Evolutionary conservation across 2,329 filamentous ascomycete genomes (phyloP).

Genomic region (Pleoardoris graminearum): DNA sequence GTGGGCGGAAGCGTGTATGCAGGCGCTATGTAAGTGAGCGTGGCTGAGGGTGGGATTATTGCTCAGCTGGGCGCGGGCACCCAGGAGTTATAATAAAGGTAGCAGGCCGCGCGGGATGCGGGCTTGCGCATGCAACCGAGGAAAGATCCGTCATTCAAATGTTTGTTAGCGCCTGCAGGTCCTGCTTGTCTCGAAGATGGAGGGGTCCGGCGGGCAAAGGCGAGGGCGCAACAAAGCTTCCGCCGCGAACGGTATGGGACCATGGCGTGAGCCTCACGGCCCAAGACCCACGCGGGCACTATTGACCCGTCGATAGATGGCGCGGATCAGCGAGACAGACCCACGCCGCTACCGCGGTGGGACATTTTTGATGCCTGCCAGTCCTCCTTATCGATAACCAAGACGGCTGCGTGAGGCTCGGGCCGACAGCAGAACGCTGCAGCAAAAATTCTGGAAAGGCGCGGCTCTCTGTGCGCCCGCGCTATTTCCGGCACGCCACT

Average conservation of each 20-base stretch:
- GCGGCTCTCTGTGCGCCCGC: background rate
- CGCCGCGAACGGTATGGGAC: slow-evolving; percentile 5
- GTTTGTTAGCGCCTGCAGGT: background rate
- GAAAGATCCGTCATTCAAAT: background rate
- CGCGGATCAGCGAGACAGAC: slow-evolving; percentile 1
- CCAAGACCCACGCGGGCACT: slow-evolving; percentile 2
- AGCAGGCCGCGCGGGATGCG: background rate
- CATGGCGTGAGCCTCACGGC: slow-evolving; percentile 1
- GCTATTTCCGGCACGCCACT: background rate
- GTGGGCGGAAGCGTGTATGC: slow-evolving; percentile 1
- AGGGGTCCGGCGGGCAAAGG: background rate
- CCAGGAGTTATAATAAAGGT: background rate
- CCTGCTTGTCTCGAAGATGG: background rate
- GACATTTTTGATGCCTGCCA: background rate
- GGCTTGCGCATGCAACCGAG: background rate
- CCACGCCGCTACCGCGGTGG: background rate
- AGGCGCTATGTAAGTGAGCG: slow-evolving; percentile 1
- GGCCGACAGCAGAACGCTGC: background rate
- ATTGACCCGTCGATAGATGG: background rate
- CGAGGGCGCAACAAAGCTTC: background rate
- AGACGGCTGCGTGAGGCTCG: background rate
- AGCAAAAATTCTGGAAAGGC: background rate
- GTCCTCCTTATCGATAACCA: background rate
- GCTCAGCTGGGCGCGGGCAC: slow-evolving; percentile 1
- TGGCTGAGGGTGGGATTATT: slow-evolving; percentile 4